Evolutionary conservation across 192 early-diverging fungal genomes (phyloP), one percentile per base, ranked within the genome.

Genomic region (Blastocladiella britannica): DNA sequence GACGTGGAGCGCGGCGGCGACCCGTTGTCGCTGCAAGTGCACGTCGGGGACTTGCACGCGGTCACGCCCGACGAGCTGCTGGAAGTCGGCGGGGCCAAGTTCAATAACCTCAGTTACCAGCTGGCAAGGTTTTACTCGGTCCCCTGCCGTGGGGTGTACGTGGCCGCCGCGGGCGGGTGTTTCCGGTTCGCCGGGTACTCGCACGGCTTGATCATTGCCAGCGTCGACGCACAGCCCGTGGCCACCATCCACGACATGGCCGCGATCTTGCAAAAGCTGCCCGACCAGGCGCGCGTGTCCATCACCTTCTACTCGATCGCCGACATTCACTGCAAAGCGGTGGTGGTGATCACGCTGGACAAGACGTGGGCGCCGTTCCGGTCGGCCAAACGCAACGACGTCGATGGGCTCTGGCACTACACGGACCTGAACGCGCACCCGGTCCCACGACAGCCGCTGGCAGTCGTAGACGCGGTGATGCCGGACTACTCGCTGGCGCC

Each of bases 301-400:
- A 72, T 88, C 26, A 79, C 84, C 3, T 89, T 81, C 72, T 92
- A 86, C 63, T 66, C 76, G 7, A 78, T 96, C 9, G 81, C 76
- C 22, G 83, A 88, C 57, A 79, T 86, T 7, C 80, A 92, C 68
- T 82, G 82, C 27, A 80, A 84, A 55, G 79, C 77, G 51, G 75
- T 96, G 15, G 77, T 78, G 62, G 82, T 96, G 52, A 87, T 91
- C 71, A 81, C 76, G 56, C 80, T 90, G 7, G 82, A 90, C 62
- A 72, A 87, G 56, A 89, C 90, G 63, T 96, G 90, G 90, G 76
- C 80, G 60, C 73, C 71, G 43, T 88, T 88, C 67, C 69, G 85
- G 57, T 54, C 91, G 60, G 84, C 87, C 23, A 62, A 70, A 4
- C 77, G 92, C 59, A 84, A 89, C 70, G 76, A 85, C 62, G 67